Base-by-base conservation (phyloP, 2,329 filamentous ascomycete genomes). In the Ophiostoma sp. region DNA sequence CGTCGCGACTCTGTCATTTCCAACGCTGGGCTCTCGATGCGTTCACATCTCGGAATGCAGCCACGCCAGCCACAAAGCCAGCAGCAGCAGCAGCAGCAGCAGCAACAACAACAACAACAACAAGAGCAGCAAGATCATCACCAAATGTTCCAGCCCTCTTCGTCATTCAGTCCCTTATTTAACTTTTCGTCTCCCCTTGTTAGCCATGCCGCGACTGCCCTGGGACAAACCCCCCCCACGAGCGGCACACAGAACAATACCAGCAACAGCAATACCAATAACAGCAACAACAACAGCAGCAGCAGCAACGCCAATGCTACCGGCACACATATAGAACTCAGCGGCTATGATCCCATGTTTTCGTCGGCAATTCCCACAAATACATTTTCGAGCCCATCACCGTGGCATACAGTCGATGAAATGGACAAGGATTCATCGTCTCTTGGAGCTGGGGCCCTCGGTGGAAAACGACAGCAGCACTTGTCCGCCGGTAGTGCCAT, bases 271-370 rank as follows among this genome's bases (percentile, higher is more conserved):
- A 44, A 27, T 20, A 44, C 5, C 3, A 70, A 44, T 11, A 84
- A 73, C 11, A 64, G 11, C 27, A 67, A 5, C 62, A 48, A 41
- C 33, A 48, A 3, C 8, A 69, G 23, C 31, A 67, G 20, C 41
- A 70, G 10, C 23, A 52, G 11, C 36, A 54, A n/a, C 11, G 23
- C 27, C 57, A 68, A 44, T 57, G 54, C 4, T 39, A 4, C 20
- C 0, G 44, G 15, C 65, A 41, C 23, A 54, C 66, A 68, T 7
- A 64, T 69, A 11, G 76, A 75, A 64, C 75, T 77, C 68, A 77
- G 79, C 41, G 75, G 77, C 2, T 88, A 83, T 74, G 86, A 88
- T 72, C 83, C 85, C 13, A 88, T 89, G 85, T 89, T 89, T 74
- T 84, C 85, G 15, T 54, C 41, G 2, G 81, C 81, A 10, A 75